Conservation (phyloP, 108 stramenopile species). For the Pseudonitzschia multistriata region DNA sequence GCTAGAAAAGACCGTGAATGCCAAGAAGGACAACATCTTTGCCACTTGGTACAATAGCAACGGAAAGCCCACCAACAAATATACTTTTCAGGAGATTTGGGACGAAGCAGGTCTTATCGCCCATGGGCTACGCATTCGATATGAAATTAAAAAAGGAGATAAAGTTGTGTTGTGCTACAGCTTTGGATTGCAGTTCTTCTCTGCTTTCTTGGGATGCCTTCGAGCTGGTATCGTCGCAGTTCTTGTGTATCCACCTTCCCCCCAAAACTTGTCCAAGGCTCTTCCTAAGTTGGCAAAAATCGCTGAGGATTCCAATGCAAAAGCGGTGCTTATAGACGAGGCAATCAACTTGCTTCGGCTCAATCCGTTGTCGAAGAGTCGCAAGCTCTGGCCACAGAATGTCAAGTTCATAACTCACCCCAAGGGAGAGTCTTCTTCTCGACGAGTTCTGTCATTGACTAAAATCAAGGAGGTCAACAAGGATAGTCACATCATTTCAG, state of each 20-base stretch:
- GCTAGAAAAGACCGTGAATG: background rate
- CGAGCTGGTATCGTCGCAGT: constrained; percentile 87
- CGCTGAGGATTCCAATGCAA: constrained; percentile 68
- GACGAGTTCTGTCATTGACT: too few relatives aligned
- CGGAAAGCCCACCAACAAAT: constrained; percentile 5
- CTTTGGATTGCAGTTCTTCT: constrained; percentile 9
- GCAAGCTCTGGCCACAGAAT: constrained; percentile 30
- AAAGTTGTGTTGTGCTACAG: constrained; percentile 17
- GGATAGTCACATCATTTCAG: constrained; percentile 6
- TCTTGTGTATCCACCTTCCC: constrained; percentile 96
- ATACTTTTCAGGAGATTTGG: constrained; percentile 14
- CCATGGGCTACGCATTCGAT: background rate
- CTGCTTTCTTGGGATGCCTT: constrained; percentile 92
- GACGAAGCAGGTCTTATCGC: constrained; percentile 13
- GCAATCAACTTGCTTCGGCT: constrained; percentile 71
- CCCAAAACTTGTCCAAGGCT: constrained; percentile 57
- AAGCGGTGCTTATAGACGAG: constrained; percentile 42
- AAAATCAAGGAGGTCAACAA: constrained; percentile 49
- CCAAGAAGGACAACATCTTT: background rate
- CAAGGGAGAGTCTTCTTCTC: background rate
- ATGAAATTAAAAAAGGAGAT: constrained; percentile 3
- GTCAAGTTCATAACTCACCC: constrained; percentile 1
- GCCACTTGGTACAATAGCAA: constrained; percentile 18
- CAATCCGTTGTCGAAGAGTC: constrained; percentile 74
- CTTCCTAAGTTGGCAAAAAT: constrained; percentile 74